phyloP scores from a whole-genome alignment of 352 stramenopile genomes.

The Lagenidium giganteum region DNA sequence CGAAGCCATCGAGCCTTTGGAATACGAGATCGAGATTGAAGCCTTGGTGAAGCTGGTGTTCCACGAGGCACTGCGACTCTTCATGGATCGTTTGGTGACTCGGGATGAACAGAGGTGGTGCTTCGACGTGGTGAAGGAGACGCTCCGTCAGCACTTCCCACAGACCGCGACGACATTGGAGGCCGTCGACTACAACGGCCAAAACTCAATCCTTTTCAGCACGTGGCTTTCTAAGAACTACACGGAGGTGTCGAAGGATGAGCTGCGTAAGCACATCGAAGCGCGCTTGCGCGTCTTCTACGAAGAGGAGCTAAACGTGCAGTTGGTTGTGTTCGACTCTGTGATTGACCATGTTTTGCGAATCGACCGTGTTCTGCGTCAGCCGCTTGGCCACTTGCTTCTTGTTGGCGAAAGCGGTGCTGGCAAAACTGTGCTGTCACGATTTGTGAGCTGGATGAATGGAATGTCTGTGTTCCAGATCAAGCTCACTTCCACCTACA shows the following conservation, averaged over 20 bases:
- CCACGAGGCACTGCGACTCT: conserved; percentile 98
- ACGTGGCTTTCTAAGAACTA: conserved; percentile 99
- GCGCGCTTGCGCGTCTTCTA: conserved; percentile 98
- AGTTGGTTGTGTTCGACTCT: conserved; percentile 99
- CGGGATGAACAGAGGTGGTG: conserved; percentile 97
- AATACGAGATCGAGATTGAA: conserved; percentile 94
- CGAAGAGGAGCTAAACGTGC: conserved; percentile 99
- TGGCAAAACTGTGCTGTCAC: conserved; percentile 99
- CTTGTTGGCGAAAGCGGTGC: conserved; percentile 98
- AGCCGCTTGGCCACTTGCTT: conserved; percentile 98
- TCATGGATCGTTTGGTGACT: conserved; percentile 98
- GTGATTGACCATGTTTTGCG: conserved; percentile 99
- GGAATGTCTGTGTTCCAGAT: conserved; percentile 99
- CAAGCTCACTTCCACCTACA: conserved; percentile 99
- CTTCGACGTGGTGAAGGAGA: conserved; percentile 84
- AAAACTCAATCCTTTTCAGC: conserved; percentile 96
- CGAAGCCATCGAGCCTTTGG: conserved; percentile 95
- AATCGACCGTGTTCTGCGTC: conserved; percentile 97
- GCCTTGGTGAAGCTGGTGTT: conserved; percentile 97
- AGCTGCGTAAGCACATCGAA: conserved; percentile 96
- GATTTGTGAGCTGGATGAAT: conserved; percentile 99
- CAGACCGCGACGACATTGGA: conserved; percentile 73
- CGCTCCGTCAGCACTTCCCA: conserved; percentile 76
- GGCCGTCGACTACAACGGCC: conserved; percentile 59
- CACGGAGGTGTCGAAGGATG: conserved; percentile 86